Evolutionary conservation across 176 grass and related monocot genomes (phyloP).

Genomic region (Oryza meridionalis): DNA sequence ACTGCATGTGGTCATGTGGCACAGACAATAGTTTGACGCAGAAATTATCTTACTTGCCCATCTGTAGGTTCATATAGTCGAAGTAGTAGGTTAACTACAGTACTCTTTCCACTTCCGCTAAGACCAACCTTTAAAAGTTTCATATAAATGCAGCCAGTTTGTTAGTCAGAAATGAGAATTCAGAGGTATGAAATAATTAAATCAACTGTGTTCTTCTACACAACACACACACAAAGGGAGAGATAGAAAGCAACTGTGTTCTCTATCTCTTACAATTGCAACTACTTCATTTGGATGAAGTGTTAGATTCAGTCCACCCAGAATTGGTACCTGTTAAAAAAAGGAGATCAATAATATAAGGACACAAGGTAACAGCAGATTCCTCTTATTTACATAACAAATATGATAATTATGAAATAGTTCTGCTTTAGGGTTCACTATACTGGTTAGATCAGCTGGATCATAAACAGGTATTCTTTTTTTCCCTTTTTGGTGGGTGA

Average conservation of each 20-base stretch:
- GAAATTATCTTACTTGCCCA: conserved; percentile 77
- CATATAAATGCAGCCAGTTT: conserved; percentile 12
- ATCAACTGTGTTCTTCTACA: not conserved
- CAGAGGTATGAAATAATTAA: conserved; percentile 5
- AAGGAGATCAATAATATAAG: conserved; percentile 29
- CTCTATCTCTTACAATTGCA: conserved; percentile 78
- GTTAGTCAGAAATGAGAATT: conserved; percentile 11
- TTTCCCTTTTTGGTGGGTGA: not conserved
- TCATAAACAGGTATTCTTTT: not conserved
- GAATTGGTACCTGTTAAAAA: conserved; percentile 66
- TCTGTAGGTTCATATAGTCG: conserved; percentile 80
- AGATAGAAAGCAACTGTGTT: conserved; percentile 2
- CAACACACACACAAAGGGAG: too few species aligned
- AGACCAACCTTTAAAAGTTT: conserved; percentile 77
- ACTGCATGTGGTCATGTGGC: not conserved
- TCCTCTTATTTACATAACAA: not conserved
- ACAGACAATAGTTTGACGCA: not conserved
- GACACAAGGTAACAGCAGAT: conserved; percentile 23
- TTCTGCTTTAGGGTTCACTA: not conserved
- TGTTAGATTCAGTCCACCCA: conserved; percentile 66
- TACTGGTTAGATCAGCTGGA: not conserved
- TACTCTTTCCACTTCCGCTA: conserved; percentile 98
- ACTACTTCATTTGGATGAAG: conserved; percentile 88
- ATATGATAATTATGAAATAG: conserved; percentile 17
- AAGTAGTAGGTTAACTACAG: conserved; percentile 90